Percentiles rank a stretch among this genome's conserved stretches.
phyloP scores from a whole-genome alignment of 257 asterid species.

The Asclepias syriaca region DNA sequence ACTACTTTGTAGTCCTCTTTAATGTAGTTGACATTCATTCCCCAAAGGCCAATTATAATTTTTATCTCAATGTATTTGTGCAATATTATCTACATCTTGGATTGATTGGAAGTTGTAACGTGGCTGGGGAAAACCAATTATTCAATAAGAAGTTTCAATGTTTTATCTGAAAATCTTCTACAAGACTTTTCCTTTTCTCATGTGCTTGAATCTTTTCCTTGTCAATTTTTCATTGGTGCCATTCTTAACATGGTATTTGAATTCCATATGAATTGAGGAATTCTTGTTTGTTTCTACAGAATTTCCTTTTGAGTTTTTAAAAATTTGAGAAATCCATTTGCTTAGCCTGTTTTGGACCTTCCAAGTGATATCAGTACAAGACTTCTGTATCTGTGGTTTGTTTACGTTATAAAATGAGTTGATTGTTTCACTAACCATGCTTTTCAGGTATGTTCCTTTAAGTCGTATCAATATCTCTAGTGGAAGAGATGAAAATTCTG shows the following conservation, averaged over 20 bases:
- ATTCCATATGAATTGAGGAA: background rate
- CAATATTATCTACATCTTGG: background rate
- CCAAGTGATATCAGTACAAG: background rate
- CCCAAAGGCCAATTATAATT: background rate
- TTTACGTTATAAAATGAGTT: background rate
- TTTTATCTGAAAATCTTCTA: background rate
- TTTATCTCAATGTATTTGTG: background rate
- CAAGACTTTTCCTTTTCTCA: too few species aligned
- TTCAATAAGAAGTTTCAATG: background rate
- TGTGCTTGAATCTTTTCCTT: background rate
- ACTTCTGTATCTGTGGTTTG: background rate
- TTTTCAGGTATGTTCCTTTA: conserved; percentile 75
- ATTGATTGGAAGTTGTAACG: background rate
- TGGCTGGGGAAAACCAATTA: background rate
- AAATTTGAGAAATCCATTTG: background rate
- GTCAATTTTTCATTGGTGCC: background rate
- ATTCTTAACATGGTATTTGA: background rate
- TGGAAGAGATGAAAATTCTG: conserved; percentile 29
- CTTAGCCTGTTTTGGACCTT: background rate
- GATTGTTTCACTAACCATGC: background rate
- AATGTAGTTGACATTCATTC: background rate
- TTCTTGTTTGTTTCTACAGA: background rate
- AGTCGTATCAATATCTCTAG: conserved; percentile 51
- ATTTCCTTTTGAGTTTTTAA: background rate
- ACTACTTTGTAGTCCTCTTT: background rate